Conservation (phyloP, 163 green algal species). For the Smithsoniella earleae region DNA sequence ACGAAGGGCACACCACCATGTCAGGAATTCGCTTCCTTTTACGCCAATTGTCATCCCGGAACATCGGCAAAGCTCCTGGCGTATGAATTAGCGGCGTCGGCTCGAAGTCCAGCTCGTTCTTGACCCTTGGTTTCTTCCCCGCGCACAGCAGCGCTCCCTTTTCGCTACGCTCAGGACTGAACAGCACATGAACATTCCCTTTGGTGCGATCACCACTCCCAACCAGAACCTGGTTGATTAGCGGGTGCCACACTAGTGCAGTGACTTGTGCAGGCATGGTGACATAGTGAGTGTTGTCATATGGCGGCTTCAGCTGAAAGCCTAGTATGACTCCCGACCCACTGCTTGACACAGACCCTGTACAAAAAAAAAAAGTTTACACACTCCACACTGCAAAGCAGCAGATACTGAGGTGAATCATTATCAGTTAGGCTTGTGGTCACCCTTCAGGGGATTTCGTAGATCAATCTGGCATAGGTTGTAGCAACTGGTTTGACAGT, state of each 20-base stretch:
- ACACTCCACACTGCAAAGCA: no score
- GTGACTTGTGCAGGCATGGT: slow-evolving; percentile 64
- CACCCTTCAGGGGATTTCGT: no score
- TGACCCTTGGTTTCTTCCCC: slow-evolving; percentile 50
- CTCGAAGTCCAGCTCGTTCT: slow-evolving; percentile 61
- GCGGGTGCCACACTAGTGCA: slow-evolving; percentile 65
- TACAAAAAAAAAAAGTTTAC: no score
- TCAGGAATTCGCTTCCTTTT: slow-evolving; percentile 3
- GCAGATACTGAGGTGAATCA: no score
- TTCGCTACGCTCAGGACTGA: slow-evolving; percentile 60
- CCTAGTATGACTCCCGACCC: background rate
- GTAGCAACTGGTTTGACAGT: no score
- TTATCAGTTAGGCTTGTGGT: no score
- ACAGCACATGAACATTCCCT: slow-evolving; percentile 65
- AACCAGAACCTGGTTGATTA: slow-evolving; percentile 77
- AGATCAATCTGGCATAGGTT: no score
- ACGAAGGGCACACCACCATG: background rate
- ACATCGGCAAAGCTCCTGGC: slow-evolving; percentile 82
- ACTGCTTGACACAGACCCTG: background rate
- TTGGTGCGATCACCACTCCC: slow-evolving; percentile 57
- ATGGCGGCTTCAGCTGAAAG: background rate
- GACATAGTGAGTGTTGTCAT: slow-evolving; percentile 37
- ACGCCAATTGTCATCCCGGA: slow-evolving; percentile 48
- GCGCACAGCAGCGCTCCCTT: slow-evolving; percentile 66
- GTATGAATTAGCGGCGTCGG: slow-evolving; percentile 68